phyloP scores from a whole-genome alignment of 2,329 filamentous ascomycete species.

The Colletotrichum endophyticum region DNA sequence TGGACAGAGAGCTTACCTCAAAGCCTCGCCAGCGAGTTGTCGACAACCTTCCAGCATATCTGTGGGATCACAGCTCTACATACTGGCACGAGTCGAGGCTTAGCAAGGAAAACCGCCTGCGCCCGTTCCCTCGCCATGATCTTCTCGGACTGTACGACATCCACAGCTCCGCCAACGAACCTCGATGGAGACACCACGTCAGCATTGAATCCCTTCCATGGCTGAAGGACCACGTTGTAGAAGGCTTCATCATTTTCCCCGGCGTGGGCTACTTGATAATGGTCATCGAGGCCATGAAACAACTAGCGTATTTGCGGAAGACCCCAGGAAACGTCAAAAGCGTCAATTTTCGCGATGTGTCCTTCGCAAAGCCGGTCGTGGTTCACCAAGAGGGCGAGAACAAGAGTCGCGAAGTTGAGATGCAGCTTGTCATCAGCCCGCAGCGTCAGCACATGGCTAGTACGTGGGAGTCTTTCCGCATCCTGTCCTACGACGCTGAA shows the following conservation, averaged over 20 bases:
- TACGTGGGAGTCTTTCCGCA: slow-evolving; percentile 32
- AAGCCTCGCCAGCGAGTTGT: slow-evolving; percentile 24
- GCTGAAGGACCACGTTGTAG: slow-evolving; percentile 52
- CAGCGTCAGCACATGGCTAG: not conserved
- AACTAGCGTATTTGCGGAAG: slow-evolving; percentile 20
- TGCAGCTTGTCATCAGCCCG: slow-evolving; percentile 14
- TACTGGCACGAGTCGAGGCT: slow-evolving; percentile 32
- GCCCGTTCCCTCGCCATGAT: not conserved
- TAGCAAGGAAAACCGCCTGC: not conserved
- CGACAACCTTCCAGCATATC: slow-evolving; percentile 52
- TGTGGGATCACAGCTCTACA: slow-evolving; percentile 52
- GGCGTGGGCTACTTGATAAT: slow-evolving; percentile 47
- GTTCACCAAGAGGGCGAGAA: not conserved
- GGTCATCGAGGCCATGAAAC: slow-evolving; percentile 35
- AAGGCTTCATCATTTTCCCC: slow-evolving; percentile 52
- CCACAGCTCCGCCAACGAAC: slow-evolving; percentile 36
- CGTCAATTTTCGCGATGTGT: slow-evolving; percentile 22
- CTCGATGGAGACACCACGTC: slow-evolving; percentile 42
- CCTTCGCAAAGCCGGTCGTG: slow-evolving; percentile 3
- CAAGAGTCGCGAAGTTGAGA: not conserved
- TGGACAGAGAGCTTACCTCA: not conserved
- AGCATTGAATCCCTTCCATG: slow-evolving; percentile 45
- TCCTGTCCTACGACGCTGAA: slow-evolving; percentile 29
- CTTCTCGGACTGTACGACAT: slow-evolving; percentile 34
- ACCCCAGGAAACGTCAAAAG: slow-evolving; percentile 1